Evolutionary conservation across 2,329 filamentous ascomycete species (phyloP).

Genomic region (Fusarium sp.): DNA sequence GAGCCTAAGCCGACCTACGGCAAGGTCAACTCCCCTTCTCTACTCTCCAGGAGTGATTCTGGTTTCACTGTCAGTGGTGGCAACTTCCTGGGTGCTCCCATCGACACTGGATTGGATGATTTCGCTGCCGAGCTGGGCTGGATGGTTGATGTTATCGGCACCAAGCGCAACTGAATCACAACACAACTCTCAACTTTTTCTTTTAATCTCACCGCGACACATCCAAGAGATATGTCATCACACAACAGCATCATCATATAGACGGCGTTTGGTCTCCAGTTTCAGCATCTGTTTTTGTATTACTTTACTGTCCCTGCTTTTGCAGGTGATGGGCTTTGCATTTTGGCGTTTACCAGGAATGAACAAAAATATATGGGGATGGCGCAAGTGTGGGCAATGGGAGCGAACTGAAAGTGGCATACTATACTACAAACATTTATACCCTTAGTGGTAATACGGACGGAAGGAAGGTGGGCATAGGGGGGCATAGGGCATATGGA

Average conservation of each 20-base stretch:
- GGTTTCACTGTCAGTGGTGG: slow-evolving; percentile 31
- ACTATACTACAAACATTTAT: slow-evolving; percentile 9
- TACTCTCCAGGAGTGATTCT: slow-evolving; percentile 41
- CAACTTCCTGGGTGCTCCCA: slow-evolving; percentile 50
- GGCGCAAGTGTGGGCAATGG: slow-evolving; percentile 19
- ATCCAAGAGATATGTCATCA: slow-evolving; percentile 7
- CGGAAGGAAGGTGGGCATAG: neutral
- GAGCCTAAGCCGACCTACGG: slow-evolving; percentile 37
- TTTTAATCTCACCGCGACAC: slow-evolving; percentile 15
- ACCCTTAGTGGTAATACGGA: slow-evolving; percentile 29
- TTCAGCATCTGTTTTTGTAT: slow-evolving; percentile 1
- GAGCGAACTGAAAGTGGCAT: neutral
- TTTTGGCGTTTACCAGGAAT: slow-evolving; percentile 34
- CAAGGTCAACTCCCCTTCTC: slow-evolving; percentile 39
- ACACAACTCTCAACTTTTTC: neutral
- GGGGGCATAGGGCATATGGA: neutral
- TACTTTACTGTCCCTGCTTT: slow-evolving; percentile 12
- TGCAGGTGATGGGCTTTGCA: slow-evolving; percentile 23
- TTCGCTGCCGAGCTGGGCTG: slow-evolving; percentile 62
- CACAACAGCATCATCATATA: slow-evolving; percentile 23
- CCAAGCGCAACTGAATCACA: slow-evolving; percentile 40
- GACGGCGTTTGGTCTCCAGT: slow-evolving; percentile 36
- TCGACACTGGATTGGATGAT: slow-evolving; percentile 55
- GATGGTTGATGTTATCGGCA: slow-evolving; percentile 62
- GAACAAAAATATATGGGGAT: slow-evolving; percentile 21